phyloP scores from a whole-genome alignment of 2,329 filamentous ascomycete species.

The Penicillium sp. region DNA sequence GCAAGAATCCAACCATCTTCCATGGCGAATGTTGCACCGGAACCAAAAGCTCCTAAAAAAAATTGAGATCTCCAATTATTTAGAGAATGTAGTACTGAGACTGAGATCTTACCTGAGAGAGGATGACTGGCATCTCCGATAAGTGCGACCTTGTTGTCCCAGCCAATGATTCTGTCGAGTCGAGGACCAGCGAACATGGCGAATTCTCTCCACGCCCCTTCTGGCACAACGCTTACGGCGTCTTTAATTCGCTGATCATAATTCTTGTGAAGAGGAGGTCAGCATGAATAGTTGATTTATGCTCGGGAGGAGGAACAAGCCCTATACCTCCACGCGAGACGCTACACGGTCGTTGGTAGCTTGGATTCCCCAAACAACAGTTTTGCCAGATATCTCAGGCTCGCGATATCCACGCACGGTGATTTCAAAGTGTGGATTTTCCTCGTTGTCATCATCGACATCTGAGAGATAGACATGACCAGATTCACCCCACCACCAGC shows the following conservation, averaged over 20 bases:
- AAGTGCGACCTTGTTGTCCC: slow-evolving; percentile 51
- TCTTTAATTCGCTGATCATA: slow-evolving; percentile 49
- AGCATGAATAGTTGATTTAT: not conserved
- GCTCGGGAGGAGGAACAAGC: not conserved
- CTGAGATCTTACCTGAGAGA: slow-evolving; percentile 46
- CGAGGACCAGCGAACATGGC: slow-evolving; percentile 54
- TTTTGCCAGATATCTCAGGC: slow-evolving; percentile 14
- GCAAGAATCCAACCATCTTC: slow-evolving; percentile 53
- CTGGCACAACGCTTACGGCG: slow-evolving; percentile 43
- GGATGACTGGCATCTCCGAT: slow-evolving; percentile 62
- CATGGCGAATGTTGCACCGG: slow-evolving; percentile 52
- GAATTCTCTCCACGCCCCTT: slow-evolving; percentile 53
- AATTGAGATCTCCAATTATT: not conserved
- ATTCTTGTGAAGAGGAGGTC: slow-evolving; percentile 32
- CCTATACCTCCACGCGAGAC: slow-evolving; percentile 32
- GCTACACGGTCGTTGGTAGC: slow-evolving; percentile 21
- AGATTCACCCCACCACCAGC: slow-evolving; percentile 51
- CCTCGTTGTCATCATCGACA: slow-evolving; percentile 39
- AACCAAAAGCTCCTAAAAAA: slow-evolving; percentile 46
- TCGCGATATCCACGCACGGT: slow-evolving; percentile 36
- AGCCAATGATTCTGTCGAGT: slow-evolving; percentile 46
- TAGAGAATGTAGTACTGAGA: not conserved
- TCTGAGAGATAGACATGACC: slow-evolving; percentile 50
- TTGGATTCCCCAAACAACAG: slow-evolving; percentile 23
- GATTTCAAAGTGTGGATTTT: slow-evolving; percentile 46